These are phyloP conservation scores for Candida parachauliodes DNA, from an alignment of 805 yeast species.

Conservation along the genomic window DNA sequence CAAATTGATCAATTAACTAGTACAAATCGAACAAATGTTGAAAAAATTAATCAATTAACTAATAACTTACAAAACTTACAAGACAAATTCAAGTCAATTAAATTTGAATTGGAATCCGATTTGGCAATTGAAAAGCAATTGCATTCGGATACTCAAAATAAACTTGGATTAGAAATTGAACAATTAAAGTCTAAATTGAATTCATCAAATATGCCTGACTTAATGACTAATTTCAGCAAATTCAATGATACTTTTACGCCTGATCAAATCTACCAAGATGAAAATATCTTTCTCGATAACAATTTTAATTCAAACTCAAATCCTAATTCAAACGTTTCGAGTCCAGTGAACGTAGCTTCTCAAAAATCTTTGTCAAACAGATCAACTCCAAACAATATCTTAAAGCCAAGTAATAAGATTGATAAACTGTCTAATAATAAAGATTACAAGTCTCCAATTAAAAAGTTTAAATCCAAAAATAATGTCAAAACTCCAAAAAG, in stretches of 20 bases:
- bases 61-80: background rate
- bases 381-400: background rate
- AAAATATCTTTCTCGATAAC: constrained; percentile 1
- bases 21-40: background rate
- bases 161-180: background rate
- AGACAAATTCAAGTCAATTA: constrained; percentile 1
- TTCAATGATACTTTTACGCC: constrained; percentile 4
- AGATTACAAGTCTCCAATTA: constrained; percentile 1
- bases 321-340: no score
- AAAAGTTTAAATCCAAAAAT: constrained; percentile 5
- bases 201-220: background rate
- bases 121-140: constrained; percentile 6
- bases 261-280: constrained; percentile 8
- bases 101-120: constrained; percentile 7
- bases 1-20: constrained; percentile 5
- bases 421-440: constrained; percentile 1
- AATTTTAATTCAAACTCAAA: background rate
- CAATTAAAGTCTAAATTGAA: background rate
- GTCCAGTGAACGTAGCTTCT: no score
- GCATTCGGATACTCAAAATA: background rate
- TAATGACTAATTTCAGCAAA: background rate
- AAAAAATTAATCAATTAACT: background rate
- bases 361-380: background rate
- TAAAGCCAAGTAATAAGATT: constrained; percentile 1
- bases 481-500: background rate